A percentile compares a stretch with the other conserved stretches of the same genome.
Conservation (phyloP, 768 basidiomycete genomes). For the Trametes elegans region DNA sequence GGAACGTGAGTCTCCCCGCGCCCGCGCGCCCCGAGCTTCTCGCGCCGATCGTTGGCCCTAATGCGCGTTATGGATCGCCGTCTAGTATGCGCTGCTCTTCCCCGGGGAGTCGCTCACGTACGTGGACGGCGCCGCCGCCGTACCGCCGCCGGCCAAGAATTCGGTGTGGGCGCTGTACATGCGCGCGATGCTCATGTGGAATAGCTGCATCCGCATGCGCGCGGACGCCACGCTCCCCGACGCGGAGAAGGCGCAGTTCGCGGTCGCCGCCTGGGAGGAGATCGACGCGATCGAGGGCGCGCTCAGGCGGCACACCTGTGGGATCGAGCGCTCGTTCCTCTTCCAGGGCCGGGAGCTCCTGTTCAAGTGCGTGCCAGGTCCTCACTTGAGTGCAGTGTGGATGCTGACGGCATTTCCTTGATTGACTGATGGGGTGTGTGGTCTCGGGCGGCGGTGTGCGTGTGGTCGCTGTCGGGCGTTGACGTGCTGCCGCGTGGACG, state of each 20-base stretch:
- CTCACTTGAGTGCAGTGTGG: neutral
- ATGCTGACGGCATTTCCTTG: neutral
- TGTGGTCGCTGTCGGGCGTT: neutral
- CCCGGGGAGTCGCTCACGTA: constrained; percentile 59
- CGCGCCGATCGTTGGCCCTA: neutral
- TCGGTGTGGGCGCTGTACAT: constrained; percentile 76
- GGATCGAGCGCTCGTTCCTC: constrained; percentile 63
- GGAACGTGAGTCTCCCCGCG: constrained; percentile 48
- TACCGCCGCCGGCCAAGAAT: constrained; percentile 44
- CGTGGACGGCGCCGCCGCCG: constrained; percentile 8
- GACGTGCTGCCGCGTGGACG: neutral
- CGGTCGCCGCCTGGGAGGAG: constrained; percentile 67
- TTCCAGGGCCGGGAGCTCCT: constrained; percentile 72
- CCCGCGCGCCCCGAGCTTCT: neutral
- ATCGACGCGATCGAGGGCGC: constrained; percentile 63
- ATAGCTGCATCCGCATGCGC: constrained; percentile 65
- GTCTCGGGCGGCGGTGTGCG: neutral
- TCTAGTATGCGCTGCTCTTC: constrained; percentile 69
- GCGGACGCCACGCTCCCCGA: constrained; percentile 40
- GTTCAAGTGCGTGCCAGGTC: constrained; percentile 58
- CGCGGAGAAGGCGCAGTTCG: constrained; percentile 58
- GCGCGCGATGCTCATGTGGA: constrained; percentile 70
- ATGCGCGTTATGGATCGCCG: neutral
- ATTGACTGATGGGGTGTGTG: neutral
- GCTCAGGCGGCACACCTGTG: constrained; percentile 62